phyloP scores from a whole-genome alignment of 495 filamentous ascomycete species.

The Symbiotaphrina buchneri region DNA sequence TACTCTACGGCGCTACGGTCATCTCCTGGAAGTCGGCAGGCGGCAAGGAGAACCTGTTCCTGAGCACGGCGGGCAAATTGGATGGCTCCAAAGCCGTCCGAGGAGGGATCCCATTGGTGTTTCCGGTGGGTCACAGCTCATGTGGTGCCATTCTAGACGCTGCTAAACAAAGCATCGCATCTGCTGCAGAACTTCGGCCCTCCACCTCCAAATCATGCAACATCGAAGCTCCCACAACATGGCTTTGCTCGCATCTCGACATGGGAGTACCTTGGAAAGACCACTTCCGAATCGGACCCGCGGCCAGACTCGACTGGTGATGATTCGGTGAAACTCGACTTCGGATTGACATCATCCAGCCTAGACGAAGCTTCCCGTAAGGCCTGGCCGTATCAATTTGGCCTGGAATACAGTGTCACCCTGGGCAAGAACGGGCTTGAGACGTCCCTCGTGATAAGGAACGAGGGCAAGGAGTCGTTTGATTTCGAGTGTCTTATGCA shows the following conservation, averaged over 20 bases:
- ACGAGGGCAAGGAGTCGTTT: constrained; percentile 56
- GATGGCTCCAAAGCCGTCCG: constrained; percentile 45
- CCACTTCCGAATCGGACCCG: constrained; percentile 27
- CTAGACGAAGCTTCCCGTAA: constrained; percentile 37
- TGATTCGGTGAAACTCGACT: constrained; percentile 70
- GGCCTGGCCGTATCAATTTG: constrained; percentile 67
- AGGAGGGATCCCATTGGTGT: constrained; percentile 81
- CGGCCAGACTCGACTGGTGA: constrained; percentile 18
- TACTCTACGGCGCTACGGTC: constrained; percentile 83
- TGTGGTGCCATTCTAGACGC: neutral
- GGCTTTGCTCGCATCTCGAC: constrained; percentile 76
- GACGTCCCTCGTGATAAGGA: constrained; percentile 71
- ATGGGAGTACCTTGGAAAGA: constrained; percentile 62
- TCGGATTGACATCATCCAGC: constrained; percentile 57
- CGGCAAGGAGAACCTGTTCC: constrained; percentile 61
- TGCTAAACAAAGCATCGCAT: neutral
- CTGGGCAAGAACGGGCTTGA: constrained; percentile 48
- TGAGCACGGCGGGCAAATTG: constrained; percentile 51
- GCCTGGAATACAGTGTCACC: constrained; percentile 79
- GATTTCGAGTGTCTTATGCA: constrained; percentile 88
- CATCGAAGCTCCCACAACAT: constrained; percentile 65
- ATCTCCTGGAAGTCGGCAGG: constrained; percentile 74
- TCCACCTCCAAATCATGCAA: constrained; percentile 45
- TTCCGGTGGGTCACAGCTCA: constrained; percentile 56
- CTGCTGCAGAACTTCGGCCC: constrained; percentile 68